Conservation (phyloP, 257 asterid species). For the Catharanthus roseus region DNA sequence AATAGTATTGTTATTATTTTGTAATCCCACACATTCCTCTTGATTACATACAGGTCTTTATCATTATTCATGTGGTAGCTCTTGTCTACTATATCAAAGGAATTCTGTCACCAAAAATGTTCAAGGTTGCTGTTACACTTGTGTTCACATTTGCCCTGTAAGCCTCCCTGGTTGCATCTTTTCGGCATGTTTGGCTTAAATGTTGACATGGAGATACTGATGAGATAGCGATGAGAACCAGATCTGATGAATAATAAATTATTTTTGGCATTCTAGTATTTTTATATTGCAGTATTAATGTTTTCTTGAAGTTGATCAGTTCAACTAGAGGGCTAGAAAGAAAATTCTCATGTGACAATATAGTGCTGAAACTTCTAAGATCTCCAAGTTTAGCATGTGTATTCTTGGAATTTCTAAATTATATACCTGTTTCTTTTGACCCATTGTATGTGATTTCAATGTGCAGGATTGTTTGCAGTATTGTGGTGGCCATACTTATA, state of each 20-base stretch:
- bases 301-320: not conserved
- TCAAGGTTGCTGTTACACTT: constrained; percentile 93
- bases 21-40: constrained; percentile 12
- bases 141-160: constrained; percentile 85
- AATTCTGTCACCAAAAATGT: constrained; percentile 85
- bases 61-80: constrained; percentile 85
- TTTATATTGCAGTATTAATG: not conserved
- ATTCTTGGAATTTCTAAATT: not conserved
- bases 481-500: constrained; percentile 64
- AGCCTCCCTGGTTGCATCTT: constrained; percentile 32
- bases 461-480: constrained; percentile 72
- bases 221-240: not conserved
- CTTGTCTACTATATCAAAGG: constrained; percentile 89
- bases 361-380: not conserved
- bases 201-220: not conserved
- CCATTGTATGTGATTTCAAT: constrained; percentile 2
- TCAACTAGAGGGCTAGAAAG: not conserved
- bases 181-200: not conserved
- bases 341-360: not conserved
- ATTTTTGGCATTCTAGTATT: not conserved
- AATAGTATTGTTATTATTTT: not conserved
- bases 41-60: constrained; percentile 65
- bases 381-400: not conserved
- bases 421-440: constrained; percentile 5
- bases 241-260: not conserved